phyloP scores from a whole-genome alignment of 306 rosid species.

The Lotus japonicus region DNA sequence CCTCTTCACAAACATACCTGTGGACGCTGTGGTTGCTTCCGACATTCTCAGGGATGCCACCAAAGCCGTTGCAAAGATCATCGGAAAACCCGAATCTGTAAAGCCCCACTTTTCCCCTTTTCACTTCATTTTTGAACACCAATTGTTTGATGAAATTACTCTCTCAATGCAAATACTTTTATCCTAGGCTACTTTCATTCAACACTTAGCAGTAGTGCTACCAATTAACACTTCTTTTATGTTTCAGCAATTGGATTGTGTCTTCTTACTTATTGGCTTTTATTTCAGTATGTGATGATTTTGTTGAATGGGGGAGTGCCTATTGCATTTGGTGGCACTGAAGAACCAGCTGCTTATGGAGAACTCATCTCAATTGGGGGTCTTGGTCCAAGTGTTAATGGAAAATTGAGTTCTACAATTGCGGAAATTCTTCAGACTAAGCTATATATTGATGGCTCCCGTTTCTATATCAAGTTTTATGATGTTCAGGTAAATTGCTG shows the following conservation, averaged over 20 bases:
- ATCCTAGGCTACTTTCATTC: background rate
- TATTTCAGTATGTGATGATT: conserved; percentile 87
- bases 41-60: conserved; percentile 95
- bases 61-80: conserved; percentile 79
- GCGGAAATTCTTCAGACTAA: conserved; percentile 86
- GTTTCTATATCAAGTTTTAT: conserved; percentile 84
- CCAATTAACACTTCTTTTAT: background rate
- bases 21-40: conserved; percentile 71
- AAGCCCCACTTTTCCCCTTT: background rate
- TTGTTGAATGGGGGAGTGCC: conserved; percentile 81
- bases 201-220: background rate
- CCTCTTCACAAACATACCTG: conserved; percentile 79
- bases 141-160: conserved; percentile 50
- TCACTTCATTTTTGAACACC: conserved; percentile 16
- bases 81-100: conserved; percentile 94
- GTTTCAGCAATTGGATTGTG: background rate
- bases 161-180: background rate
- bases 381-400: conserved; percentile 71
- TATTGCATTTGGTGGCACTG: conserved; percentile 78
- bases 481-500: conserved; percentile 55
- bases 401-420: conserved; percentile 79
- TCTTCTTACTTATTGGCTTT: background rate
- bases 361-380: conserved; percentile 91
- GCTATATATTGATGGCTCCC: conserved; percentile 72
- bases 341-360: conserved; percentile 92